phyloP scores from a whole-genome alignment of 2,329 filamentous ascomycete genomes.

The Pseudocercospora macadamiae region DNA sequence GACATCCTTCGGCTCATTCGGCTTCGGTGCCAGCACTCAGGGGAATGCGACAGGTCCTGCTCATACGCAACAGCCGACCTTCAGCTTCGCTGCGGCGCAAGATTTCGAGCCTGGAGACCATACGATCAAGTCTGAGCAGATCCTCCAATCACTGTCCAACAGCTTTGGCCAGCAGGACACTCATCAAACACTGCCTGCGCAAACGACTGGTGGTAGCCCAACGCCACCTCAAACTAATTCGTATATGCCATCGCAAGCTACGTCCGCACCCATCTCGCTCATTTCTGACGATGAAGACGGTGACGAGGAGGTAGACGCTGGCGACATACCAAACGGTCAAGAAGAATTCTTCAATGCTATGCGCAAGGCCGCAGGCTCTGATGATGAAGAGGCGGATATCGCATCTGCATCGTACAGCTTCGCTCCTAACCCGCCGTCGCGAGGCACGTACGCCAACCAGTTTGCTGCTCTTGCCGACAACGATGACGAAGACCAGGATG shows the following conservation, averaged over 20 bases:
- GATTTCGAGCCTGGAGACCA: constrained; percentile 16
- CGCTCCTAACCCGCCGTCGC: not conserved
- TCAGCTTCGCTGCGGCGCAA: constrained; percentile 14
- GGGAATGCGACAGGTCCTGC: not conserved
- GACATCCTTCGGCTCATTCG: not conserved
- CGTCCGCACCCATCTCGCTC: constrained; percentile 26
- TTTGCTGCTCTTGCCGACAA: constrained; percentile 17
- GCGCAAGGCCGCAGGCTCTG: not conserved
- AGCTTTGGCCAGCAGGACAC: constrained; percentile 25
- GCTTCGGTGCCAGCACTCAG: not conserved
- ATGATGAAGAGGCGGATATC: not conserved
- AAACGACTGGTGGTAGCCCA: constrained; percentile 8
- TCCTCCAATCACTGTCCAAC: constrained; percentile 26
- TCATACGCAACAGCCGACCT: constrained; percentile 3
- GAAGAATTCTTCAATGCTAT: constrained; percentile 15
- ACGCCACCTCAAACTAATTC: constrained; percentile 20
- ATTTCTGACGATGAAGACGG: constrained; percentile 29
- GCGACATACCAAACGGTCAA: constrained; percentile 8
- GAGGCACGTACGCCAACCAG: constrained; percentile 9
- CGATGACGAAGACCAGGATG: constrained; percentile 17
- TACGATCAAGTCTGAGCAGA: constrained; percentile 29
- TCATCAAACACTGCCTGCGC: constrained; percentile 11
- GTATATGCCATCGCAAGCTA: constrained; percentile 23
- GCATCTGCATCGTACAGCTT: not conserved
- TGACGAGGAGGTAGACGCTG: constrained; percentile 11